These are phyloP conservation scores for Rasamsonia emersonii DNA, from an alignment of 2,329 filamentous ascomycete species.

Conservation along the genomic window DNA sequence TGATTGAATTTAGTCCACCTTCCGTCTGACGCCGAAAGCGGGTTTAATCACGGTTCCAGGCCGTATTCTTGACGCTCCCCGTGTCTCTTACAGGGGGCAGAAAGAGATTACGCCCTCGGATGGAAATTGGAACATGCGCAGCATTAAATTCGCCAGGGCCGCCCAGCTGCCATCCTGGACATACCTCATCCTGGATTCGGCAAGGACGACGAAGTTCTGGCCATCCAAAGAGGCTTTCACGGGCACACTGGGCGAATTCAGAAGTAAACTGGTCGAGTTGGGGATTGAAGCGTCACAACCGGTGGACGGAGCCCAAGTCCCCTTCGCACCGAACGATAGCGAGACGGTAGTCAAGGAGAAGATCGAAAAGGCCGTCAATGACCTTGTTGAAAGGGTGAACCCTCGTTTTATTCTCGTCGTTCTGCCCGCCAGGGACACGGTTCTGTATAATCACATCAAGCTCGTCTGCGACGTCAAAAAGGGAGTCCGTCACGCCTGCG, in stretches of 20 bases:
- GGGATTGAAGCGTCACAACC: too few species aligned
- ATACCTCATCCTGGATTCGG: slow-evolving; percentile 17
- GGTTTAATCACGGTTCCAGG: slow-evolving; percentile 63
- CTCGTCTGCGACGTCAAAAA: slow-evolving; percentile 55
- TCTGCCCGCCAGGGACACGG: slow-evolving; percentile 44
- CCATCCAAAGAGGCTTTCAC: too few species aligned
- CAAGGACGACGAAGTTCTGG: too few species aligned
- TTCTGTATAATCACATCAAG: slow-evolving; percentile 60
- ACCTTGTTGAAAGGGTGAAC: not conserved
- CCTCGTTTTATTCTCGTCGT: slow-evolving; percentile 50
- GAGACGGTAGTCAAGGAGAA: too few species aligned
- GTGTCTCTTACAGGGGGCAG: slow-evolving; percentile 47
- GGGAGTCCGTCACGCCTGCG: slow-evolving; percentile 63
- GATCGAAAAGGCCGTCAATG: not conserved
- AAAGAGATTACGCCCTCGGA: slow-evolving; percentile 27
- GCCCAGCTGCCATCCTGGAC: slow-evolving; percentile 29
- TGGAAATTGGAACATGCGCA: slow-evolving; percentile 64
- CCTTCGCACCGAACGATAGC: too few species aligned
- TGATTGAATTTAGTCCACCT: slow-evolving; percentile 35
- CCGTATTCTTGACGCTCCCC: slow-evolving; percentile 56
- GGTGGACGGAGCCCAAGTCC: slow-evolving; percentile 3
- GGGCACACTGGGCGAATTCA: too few species aligned
- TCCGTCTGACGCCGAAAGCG: slow-evolving; percentile 46
- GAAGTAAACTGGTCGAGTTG: too few species aligned
- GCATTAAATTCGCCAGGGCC: slow-evolving; percentile 47